These are phyloP conservation scores for Cladophialophora carrionii DNA, from an alignment of 2,329 filamentous ascomycete genomes.

Conservation along the genomic window DNA sequence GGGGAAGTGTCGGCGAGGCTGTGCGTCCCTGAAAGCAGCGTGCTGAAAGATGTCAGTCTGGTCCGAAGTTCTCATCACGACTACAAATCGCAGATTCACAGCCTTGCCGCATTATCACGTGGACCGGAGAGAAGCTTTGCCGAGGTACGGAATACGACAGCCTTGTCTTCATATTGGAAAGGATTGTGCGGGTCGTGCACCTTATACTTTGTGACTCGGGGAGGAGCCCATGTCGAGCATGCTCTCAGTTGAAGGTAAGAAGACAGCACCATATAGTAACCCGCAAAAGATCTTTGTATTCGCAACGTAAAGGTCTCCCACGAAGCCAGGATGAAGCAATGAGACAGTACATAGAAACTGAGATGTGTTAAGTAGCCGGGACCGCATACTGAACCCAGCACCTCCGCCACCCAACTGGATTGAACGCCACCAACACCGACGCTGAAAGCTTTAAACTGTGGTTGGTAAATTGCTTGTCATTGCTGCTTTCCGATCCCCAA, in stretches of 20 bases:
- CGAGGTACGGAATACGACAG: neutral
- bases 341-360: neutral
- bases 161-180: neutral
- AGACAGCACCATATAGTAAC: neutral
- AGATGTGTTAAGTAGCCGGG: neutral
- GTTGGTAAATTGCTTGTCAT: neutral
- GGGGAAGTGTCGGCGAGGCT: conserved; percentile 17
- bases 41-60: conserved; percentile 29
- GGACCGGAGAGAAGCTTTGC: neutral
- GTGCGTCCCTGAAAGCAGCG: conserved; percentile 13
- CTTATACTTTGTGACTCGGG: no score
- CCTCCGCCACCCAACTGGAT: neutral
- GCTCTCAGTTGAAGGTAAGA: neutral
- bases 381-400: neutral
- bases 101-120: neutral
- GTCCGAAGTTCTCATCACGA: conserved; percentile 28
- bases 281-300: neutral
- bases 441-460: neutral
- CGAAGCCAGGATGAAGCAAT: neutral
- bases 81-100: neutral
- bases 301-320: neutral
- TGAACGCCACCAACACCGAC: neutral
- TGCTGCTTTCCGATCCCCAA: neutral
- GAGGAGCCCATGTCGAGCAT: neutral
- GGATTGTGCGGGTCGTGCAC: no score